Evolutionary conservation across 2,329 filamentous ascomycete species (phyloP).

Genomic region (Macrophomina phaseolina): DNA sequence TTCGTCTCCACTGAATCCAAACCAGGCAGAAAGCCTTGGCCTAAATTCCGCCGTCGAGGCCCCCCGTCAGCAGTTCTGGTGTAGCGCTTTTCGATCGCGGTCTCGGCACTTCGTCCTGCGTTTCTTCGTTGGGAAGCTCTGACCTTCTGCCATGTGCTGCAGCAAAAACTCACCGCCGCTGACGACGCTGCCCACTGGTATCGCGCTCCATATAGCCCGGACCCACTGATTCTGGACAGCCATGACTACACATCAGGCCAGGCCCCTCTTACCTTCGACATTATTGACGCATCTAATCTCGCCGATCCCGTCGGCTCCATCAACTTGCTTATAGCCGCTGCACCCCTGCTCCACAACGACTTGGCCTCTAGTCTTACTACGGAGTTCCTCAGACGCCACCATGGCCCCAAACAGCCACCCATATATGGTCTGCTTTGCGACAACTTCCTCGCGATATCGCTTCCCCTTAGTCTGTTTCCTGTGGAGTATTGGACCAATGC

Average conservation of each 20-base stretch:
- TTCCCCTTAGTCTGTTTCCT: conserved; percentile 55
- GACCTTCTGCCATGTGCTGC: conserved; percentile 59
- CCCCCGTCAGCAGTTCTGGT: conserved; percentile 59
- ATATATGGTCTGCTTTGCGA: conserved; percentile 48
- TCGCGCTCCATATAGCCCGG: conserved; percentile 51
- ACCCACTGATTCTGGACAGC: conserved; percentile 47
- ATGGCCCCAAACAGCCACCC: conserved; percentile 37
- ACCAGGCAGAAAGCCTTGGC: background rate
- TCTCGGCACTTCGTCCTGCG: conserved; percentile 49
- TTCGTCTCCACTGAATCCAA: conserved; percentile 26
- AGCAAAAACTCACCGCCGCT: conserved; percentile 38
- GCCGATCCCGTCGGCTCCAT: conserved; percentile 51
- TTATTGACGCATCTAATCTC: conserved; percentile 61
- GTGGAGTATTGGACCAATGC: conserved; percentile 60
- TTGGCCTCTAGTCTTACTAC: conserved; percentile 58
- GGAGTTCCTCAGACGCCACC: conserved; percentile 38
- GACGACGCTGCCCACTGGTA: conserved; percentile 34
- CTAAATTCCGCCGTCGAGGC: conserved; percentile 34
- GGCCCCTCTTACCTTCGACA: conserved; percentile 54
- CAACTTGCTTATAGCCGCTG: conserved; percentile 54
- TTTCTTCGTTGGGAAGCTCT: conserved; percentile 58
- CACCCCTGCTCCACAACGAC: conserved; percentile 54
- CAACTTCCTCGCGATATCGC: conserved; percentile 51
- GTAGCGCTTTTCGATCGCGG: conserved; percentile 46
- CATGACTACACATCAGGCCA: conserved; percentile 45